Conservation (phyloP, 352 stramenopile species). For the Phytophthora pseudosyringae region DNA sequence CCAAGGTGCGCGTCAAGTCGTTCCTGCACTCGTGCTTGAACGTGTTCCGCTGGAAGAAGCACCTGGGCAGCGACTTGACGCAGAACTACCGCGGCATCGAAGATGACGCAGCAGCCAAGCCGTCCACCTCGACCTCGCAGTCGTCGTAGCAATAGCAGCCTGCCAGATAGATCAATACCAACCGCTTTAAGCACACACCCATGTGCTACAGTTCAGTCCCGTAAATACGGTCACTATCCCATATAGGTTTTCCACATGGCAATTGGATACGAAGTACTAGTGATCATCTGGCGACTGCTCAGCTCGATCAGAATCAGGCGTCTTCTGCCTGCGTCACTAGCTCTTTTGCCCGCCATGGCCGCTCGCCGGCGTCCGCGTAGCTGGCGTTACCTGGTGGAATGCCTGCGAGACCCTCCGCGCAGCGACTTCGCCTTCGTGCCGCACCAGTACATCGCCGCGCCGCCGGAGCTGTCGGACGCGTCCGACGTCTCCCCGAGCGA, state of each 20-base stretch:
- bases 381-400: conserved; percentile 72
- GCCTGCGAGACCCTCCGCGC: conserved; percentile 67
- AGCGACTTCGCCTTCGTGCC: conserved; percentile 87
- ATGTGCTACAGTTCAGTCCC: not conserved
- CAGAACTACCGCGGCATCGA: conserved; percentile 63
- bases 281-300: not conserved
- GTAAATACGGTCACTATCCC: not conserved
- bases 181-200: conserved; percentile 4
- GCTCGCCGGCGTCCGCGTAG: conserved; percentile 28
- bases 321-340: not conserved
- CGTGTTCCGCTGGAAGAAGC: conserved; percentile 79
- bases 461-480: conserved; percentile 41
- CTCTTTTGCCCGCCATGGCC: conserved; percentile 13
- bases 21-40: conserved; percentile 73
- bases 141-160: conserved; percentile 6
- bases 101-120: conserved; percentile 15
- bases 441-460: conserved; percentile 75
- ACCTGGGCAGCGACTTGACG: conserved; percentile 77
- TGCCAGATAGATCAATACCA: conserved; percentile 1
- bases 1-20: conserved; percentile 83
- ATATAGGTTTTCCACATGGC: conserved; percentile 1
- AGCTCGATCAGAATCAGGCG: conserved; percentile 8
- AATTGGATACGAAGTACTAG: too few relatives aligned
- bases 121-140: not conserved
- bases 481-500: conserved; percentile 51